phyloP scores from a whole-genome alignment of 805 yeast genomes.

The Danielia oregonensis region DNA sequence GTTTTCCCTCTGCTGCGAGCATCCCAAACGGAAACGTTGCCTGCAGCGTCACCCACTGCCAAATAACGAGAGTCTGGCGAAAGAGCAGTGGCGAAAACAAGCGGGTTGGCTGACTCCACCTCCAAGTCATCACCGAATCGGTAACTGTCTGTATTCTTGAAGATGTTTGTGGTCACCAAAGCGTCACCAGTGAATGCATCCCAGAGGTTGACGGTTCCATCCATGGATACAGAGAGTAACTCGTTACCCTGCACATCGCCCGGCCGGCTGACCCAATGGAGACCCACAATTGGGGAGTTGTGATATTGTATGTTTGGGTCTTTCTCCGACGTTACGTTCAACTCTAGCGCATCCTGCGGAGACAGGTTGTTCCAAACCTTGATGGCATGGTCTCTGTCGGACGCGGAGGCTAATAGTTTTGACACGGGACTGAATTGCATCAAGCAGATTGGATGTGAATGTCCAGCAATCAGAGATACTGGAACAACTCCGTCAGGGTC shows the following conservation, averaged over 20 bases:
- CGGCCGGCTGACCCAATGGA: conserved; percentile 48
- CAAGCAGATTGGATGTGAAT: conserved; percentile 53
- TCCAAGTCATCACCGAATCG: conserved; percentile 11
- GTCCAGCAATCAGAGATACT: conserved; percentile 51
- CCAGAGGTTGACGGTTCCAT: conserved; percentile 71
- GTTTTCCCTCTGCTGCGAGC: conserved; percentile 13
- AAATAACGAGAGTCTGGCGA: conserved; percentile 47
- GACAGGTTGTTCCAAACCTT: conserved; percentile 74
- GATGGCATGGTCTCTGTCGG: conserved; percentile 66
- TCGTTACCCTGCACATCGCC: conserved; percentile 16
- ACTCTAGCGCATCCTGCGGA: conserved; percentile 44
- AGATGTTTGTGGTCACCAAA: conserved; percentile 30
- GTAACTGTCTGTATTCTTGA: conserved; percentile 23
- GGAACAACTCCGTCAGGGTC: conserved; percentile 16
- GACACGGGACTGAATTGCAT: conserved; percentile 50
- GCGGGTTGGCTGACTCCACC: conserved; percentile 40
- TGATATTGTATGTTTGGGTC: conserved; percentile 30
- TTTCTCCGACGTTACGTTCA: conserved; percentile 17
- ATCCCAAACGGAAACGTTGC: conserved; percentile 54
- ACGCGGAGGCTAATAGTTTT: conserved; percentile 64
- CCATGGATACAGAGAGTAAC: conserved; percentile 49
- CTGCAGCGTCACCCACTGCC: conserved; percentile 66
- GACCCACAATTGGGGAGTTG: conserved; percentile 51
- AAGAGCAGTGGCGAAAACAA: conserved; percentile 52
- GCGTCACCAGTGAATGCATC: conserved; percentile 44